A percentile compares a stretch with the other conserved stretches of the same genome.
phyloP scores from a whole-genome alignment of 2,329 filamentous ascomycete species.

The Xylariaceae sp. region DNA sequence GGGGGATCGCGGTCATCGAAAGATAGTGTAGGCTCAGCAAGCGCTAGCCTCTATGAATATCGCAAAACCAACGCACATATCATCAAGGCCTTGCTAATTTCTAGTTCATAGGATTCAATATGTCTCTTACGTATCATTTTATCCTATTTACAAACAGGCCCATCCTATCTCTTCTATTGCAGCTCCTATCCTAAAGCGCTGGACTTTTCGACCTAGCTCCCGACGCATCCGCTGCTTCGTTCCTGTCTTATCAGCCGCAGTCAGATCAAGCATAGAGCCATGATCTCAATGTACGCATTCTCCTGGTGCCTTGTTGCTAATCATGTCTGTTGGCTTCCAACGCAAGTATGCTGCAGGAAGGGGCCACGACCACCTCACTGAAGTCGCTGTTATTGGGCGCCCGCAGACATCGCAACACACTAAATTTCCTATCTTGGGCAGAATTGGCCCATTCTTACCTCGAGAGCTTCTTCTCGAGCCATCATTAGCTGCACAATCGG shows the following conservation, averaged over 20 bases:
- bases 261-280: background rate
- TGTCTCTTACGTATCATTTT: no score
- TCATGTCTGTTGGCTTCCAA: conserved; percentile 1
- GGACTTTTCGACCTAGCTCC: no score
- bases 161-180: no score
- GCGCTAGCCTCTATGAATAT: conserved; percentile 12
- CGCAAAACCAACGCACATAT: background rate
- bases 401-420: background rate
- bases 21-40: background rate
- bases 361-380: background rate
- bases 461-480: background rate
- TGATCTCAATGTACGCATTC: background rate
- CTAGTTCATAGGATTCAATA: no score
- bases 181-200: no score
- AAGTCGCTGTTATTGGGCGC: conserved; percentile 1
- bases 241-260: background rate
- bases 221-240: background rate
- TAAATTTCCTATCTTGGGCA: background rate
- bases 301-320: background rate
- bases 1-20: background rate
- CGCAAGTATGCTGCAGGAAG: conserved; percentile 5
- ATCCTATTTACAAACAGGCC: no score
- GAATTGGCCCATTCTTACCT: background rate
- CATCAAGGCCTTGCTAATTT: background rate
- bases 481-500: background rate